Conservation (phyloP, 108 stramenopile genomes). For the Skeletonema menzelii region DNA sequence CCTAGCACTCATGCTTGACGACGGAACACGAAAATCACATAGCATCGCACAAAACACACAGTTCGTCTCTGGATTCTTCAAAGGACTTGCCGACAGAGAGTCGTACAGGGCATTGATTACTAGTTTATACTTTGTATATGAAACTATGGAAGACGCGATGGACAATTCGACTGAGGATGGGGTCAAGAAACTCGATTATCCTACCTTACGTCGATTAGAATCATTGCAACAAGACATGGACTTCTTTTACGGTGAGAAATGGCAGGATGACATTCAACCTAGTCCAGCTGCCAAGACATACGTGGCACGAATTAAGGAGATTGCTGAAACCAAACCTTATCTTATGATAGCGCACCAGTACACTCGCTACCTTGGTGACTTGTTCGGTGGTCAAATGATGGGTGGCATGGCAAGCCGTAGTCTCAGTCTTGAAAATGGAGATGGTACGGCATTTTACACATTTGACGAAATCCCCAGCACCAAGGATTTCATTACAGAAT, state of each 20-base stretch:
- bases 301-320: slow-evolving; percentile 46
- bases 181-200: slow-evolving; percentile 38
- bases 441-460: slow-evolving; percentile 55
- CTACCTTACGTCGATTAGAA: slow-evolving; percentile 44
- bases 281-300: slow-evolving; percentile 48
- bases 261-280: slow-evolving; percentile 31
- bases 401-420: slow-evolving; percentile 54
- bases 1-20: slow-evolving; percentile 50
- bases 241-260: slow-evolving; percentile 60
- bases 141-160: slow-evolving; percentile 57
- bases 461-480: slow-evolving; percentile 49
- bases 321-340: slow-evolving; percentile 43
- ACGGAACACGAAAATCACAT: slow-evolving; percentile 68
- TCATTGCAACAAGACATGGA: slow-evolving; percentile 60
- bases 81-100: slow-evolving; percentile 47
- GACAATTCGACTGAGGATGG: slow-evolving; percentile 16
- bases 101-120: slow-evolving; percentile 47
- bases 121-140: slow-evolving; percentile 61
- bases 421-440: slow-evolving; percentile 40
- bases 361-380: slow-evolving; percentile 63
- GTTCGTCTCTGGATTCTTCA: slow-evolving; percentile 75
- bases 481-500: slow-evolving; percentile 54
- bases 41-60: slow-evolving; percentile 62
- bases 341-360: slow-evolving; percentile 66
- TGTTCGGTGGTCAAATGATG: slow-evolving; percentile 81